Base-by-base conservation (phyloP, 768 basidiomycete genomes). In the Mycena albidolilacea region DNA sequence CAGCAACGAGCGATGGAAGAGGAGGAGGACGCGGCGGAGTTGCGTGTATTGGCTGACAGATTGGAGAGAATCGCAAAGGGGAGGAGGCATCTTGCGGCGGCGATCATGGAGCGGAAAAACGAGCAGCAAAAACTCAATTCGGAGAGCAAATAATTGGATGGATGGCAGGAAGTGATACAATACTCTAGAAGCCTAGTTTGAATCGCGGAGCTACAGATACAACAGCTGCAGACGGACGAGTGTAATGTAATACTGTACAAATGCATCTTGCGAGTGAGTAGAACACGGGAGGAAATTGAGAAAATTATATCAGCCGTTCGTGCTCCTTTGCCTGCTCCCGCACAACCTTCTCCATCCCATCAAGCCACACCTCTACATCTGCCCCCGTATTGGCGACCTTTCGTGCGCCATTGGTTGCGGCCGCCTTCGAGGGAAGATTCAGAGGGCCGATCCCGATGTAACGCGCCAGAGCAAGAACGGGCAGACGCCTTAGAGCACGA, bases 401-500 rank as follows among this genome's bases (percentile, higher is more conserved):
- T 38, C 70, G 75, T 19, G 46, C 66, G 48, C 57, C 71, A 58
- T 65, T 72, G 23, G 59, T 21, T n/a, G 61, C 55, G 30, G 39
- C n/a, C 35, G 15, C 64, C 15, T 67, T 72, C 37, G 59, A 39
- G 30, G 75, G 66, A 5, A 64, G 60, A 35, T 64, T 66, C 15
- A 84, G 58, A 73, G 80, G 82, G n/a, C 89, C 88, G 17, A 87
- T 82, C 38, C 92, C 89, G 62, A 98, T 91, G 79, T 96, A 92
- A 9, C 90, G 88, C 5, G 97, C 95, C 58, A 98, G 90, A 1
- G 97, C 95, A 21, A 99, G 89, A 58, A 99, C 96, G 4, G 98
- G 98, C n/a, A 99, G 86, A 8, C 97, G 91, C 14, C 98, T 91
- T 14, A 99, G 87, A 1, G 95, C 92, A 44, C 98, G 92, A 15